A percentile compares a stretch with the other conserved stretches of the same genome.
phyloP scores from a whole-genome alignment of 2,329 filamentous ascomycete genomes.

The Aspergillus novoparasiticus region DNA sequence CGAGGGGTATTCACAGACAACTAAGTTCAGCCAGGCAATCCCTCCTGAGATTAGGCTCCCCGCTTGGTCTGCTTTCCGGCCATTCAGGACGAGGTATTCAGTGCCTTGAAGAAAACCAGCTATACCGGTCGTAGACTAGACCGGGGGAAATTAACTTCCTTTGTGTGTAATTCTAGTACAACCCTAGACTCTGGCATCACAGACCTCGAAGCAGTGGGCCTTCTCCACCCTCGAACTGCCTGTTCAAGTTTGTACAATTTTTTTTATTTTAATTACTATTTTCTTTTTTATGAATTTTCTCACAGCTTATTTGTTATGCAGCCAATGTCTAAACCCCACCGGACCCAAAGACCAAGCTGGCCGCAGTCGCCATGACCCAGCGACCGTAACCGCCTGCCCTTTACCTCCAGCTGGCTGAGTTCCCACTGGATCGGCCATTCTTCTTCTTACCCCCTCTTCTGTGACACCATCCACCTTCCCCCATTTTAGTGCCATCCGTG shows the following conservation, averaged over 20 bases:
- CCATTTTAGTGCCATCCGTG: conserved; percentile 13
- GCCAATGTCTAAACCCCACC: background rate
- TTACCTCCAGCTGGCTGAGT: conserved; percentile 8
- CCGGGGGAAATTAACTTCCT: background rate
- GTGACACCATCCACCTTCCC: conserved; percentile 1
- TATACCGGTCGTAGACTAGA: background rate
- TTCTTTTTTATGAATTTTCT: background rate
- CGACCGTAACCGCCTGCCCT: conserved; percentile 15
- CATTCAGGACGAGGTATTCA: background rate
- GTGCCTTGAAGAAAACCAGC: background rate
- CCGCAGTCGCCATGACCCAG: conserved; percentile 14
- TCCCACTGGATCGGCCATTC: conserved; percentile 13
- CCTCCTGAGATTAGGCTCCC: conserved; percentile 1
- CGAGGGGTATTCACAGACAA: background rate
- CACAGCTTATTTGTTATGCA: conserved; percentile 2
- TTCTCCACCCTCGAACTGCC: background rate
- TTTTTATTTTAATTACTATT: background rate
- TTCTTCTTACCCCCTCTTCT: conserved; percentile 11
- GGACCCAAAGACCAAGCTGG: conserved; percentile 10
- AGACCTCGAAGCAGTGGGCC: background rate
- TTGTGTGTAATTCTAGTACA: background rate
- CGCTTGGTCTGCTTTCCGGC: background rate
- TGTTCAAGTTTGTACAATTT: background rate
- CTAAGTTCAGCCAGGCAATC: background rate
- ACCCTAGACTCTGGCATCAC: background rate